phyloP scores from a whole-genome alignment of 2,329 filamentous ascomycete genomes.

The Daldinia sp. region DNA sequence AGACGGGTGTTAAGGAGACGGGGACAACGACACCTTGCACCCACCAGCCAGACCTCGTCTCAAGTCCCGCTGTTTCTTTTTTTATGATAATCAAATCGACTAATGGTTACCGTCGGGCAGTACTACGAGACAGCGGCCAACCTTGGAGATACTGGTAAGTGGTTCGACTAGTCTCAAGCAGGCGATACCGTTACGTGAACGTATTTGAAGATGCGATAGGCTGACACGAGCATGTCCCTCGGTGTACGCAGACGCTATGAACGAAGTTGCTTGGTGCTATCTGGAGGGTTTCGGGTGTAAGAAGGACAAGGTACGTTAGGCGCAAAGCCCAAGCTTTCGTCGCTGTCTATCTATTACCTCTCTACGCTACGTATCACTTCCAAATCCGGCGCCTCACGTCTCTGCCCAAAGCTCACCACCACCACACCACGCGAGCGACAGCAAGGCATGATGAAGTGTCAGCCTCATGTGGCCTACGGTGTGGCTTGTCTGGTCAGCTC shows the following conservation, averaged over 20 bases:
- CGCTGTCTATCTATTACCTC: slow-evolving; percentile 30
- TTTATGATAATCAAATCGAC: slow-evolving; percentile 44
- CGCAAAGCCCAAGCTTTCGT: slow-evolving; percentile 37
- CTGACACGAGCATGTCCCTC: slow-evolving; percentile 48
- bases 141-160: slow-evolving; percentile 83
- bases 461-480: slow-evolving; percentile 42
- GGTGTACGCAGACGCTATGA: slow-evolving; percentile 83
- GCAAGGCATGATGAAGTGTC: slow-evolving; percentile 39
- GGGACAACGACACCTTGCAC: slow-evolving; percentile 25
- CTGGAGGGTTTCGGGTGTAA: slow-evolving; percentile 95
- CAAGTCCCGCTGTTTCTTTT: slow-evolving; percentile 30
- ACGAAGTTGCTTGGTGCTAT: slow-evolving; percentile 96
- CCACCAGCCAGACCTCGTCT: slow-evolving; percentile 22
- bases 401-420: slow-evolving; percentile 37
- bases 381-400: slow-evolving; percentile 40
- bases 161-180: slow-evolving; percentile 32
- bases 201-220: slow-evolving; percentile 32
- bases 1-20: slow-evolving; percentile 11
- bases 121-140: slow-evolving; percentile 99
- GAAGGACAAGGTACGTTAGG: slow-evolving; percentile 91
- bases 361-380: slow-evolving; percentile 46
- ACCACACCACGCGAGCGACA: slow-evolving; percentile 31
- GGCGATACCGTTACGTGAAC: slow-evolving; percentile 25
- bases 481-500: slow-evolving; percentile 43
- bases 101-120: slow-evolving; percentile 58